Evolutionary conservation across 2,329 filamentous ascomycete genomes (phyloP).

Genomic region (Colletotrichum cereale): DNA sequence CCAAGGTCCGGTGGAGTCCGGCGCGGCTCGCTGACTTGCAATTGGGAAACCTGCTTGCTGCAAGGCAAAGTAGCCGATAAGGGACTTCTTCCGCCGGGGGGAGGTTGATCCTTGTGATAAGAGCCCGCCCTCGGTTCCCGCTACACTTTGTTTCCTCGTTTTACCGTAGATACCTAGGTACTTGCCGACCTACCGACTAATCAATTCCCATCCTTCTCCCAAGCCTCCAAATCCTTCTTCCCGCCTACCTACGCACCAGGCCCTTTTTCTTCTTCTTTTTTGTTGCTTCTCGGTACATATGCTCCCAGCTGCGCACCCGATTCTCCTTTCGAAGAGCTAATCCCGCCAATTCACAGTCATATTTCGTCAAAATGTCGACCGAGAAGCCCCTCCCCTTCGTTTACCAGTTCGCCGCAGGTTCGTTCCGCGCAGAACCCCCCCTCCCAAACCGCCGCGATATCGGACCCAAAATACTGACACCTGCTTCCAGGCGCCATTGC

Average conservation of each 20-base stretch:
- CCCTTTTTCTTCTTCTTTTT: slow-evolving; percentile 6
- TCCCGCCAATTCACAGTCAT: neutral
- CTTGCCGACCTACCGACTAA: neutral
- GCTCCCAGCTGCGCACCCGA: slow-evolving; percentile 16
- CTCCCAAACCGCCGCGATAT: slow-evolving; percentile 36
- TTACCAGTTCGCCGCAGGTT: slow-evolving; percentile 95
- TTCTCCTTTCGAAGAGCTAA: slow-evolving; percentile 5
- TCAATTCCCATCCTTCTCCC: neutral
- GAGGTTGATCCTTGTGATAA: slow-evolving; percentile 21
- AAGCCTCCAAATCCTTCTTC: slow-evolving; percentile 5
- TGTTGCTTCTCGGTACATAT: slow-evolving; percentile 29
- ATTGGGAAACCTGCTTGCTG: slow-evolving; percentile 20
- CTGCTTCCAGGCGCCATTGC: slow-evolving; percentile 81
- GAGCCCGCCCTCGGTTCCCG: no score
- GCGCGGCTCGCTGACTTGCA: slow-evolving; percentile 26
- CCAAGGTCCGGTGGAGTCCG: slow-evolving; percentile 27
- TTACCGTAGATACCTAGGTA: no score
- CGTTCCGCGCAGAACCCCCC: slow-evolving; percentile 51
- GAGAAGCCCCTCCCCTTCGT: slow-evolving; percentile 87
- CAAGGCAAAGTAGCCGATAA: slow-evolving; percentile 26
- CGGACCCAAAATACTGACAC: slow-evolving; percentile 46
- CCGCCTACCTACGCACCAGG: slow-evolving; percentile 23
- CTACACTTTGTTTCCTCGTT: no score
- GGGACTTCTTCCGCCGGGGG: slow-evolving; percentile 15
- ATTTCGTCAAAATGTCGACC: slow-evolving; percentile 67